Percentiles rank a stretch among this genome's conserved stretches.
Evolutionary conservation across 225 moss, liverwort and hornwort genomes (phyloP).

Genomic region (Polytrichum commune): DNA sequence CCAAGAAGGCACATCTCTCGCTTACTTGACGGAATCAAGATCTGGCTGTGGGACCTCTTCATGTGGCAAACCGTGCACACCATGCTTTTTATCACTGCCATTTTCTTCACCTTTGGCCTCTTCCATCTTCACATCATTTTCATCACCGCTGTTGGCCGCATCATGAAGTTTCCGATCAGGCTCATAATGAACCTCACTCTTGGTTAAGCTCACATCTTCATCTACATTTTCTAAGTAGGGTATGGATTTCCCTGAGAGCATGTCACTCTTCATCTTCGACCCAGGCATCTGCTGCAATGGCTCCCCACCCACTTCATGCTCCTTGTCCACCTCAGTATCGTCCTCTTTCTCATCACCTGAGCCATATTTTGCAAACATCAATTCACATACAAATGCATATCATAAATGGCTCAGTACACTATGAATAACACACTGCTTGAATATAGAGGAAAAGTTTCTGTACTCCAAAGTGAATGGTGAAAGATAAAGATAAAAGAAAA

Average conservation of each 20-base stretch:
- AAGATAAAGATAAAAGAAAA: too few species aligned
- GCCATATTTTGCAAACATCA: not conserved
- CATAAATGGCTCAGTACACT: too few species aligned
- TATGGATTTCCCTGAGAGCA: constrained; percentile 16
- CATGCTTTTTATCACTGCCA: constrained; percentile 11
- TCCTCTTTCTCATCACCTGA: constrained; percentile 22
- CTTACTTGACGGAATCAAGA: constrained; percentile 33
- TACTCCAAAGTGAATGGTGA: too few species aligned
- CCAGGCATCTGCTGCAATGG: constrained; percentile 39
- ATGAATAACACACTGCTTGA: too few species aligned
- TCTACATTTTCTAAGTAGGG: constrained; percentile 13
- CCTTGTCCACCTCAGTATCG: constrained; percentile 2
- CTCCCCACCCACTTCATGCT: constrained; percentile 23
- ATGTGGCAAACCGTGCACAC: constrained; percentile 34
- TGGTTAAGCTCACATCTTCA: constrained; percentile 15
- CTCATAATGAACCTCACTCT: constrained; percentile 11
- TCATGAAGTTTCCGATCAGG: not conserved
- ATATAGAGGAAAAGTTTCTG: too few species aligned
- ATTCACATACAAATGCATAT: too few species aligned
- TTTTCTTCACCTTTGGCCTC: constrained; percentile 9
- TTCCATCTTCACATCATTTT: constrained; percentile 11
- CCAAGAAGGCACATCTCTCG: not conserved
- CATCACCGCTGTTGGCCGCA: not conserved
- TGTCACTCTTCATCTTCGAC: constrained; percentile 12
- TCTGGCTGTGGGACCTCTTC: constrained; percentile 47